Percentiles rank a stretch among this genome's conserved stretches.
These are phyloP conservation scores for Dictyostelium brefeldianum DNA, from an alignment of 78 protist species.

Conservation along the genomic window DNA sequence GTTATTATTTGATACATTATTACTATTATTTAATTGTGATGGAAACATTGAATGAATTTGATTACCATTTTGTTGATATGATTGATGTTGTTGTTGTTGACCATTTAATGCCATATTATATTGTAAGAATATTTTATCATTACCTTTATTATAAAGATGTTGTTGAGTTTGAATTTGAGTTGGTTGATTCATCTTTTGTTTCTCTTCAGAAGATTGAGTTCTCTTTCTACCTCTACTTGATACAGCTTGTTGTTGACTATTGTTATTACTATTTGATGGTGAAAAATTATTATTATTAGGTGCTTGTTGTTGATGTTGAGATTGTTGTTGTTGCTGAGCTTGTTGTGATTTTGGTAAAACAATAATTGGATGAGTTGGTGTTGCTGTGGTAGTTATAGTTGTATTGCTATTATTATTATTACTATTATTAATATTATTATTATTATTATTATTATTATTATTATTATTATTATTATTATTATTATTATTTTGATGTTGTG, in stretches of 20 bases:
- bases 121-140: neutral
- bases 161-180: constrained; percentile 20
- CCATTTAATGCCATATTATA: neutral
- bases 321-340: neutral
- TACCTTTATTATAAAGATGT: neutral
- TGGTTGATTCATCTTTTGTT: constrained; percentile 16
- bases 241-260: constrained; percentile 4
- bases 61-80: neutral
- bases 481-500: neutral
- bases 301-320: neutral
- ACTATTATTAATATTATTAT: neutral
- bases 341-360: constrained; percentile 8
- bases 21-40: neutral
- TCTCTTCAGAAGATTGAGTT: constrained; percentile 30
- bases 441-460: neutral
- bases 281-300: neutral
- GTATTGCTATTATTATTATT: too few species aligned
- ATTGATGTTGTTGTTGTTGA: neutral
- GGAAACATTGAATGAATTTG: neutral
- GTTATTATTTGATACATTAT: too few species aligned
- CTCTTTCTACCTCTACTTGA: constrained; percentile 61
- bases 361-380: neutral
- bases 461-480: neutral
- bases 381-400: neutral
- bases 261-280: neutral